Base-by-base conservation (phyloP, 768 basidiomycete genomes). In the Lactifluus volemus region DNA sequence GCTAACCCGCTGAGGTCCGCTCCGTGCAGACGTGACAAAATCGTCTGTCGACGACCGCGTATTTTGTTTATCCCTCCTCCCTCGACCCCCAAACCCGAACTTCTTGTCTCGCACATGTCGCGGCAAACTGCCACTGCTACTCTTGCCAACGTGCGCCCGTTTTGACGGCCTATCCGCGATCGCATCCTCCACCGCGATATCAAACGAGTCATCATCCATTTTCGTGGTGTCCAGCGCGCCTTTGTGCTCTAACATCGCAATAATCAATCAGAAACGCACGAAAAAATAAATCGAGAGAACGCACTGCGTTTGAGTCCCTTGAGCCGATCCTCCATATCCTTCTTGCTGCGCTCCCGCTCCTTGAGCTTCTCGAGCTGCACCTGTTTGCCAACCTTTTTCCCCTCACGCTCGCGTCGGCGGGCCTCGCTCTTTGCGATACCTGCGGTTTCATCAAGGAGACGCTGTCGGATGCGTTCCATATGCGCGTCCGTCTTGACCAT, bases 371-470 rank as follows among this genome's bases (percentile, higher is more conserved):
- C 95, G 41, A 90, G 74, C 74, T 99, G 97, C 11, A 98, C 92
- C 73, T 98, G 92, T 73, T 98, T 99, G 29, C 96, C 96, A 69
- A 92, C 97, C 78, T 98, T 98, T 79, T 98, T 98, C 58, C 92
- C 88, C 68, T 97, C 89, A 49, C 97, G 81, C 73, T 98, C 91
- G 67, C 86, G 88, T 65, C 89, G 83, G 69, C 92, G 94, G 57
- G 92, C 89, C 70, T 98, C 96, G 61, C 88, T 82, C 72, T 89
- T 90, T 73, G 97, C 94, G 67, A 98, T 93, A 1, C 81, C 79
- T 0, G 92, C 89, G 29, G 78, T 76, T 72, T 98, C 97, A 73
- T 98, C 90, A 30, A 98, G 79, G 29, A 98, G 74, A 17, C 88
- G 84, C 63, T 92, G 87, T 56, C 97, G 88, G 66, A 98, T 90